These are phyloP conservation scores for Hortaea sp. DNA, from an alignment of 2,329 filamentous ascomycete genomes.

Conservation along the genomic window DNA sequence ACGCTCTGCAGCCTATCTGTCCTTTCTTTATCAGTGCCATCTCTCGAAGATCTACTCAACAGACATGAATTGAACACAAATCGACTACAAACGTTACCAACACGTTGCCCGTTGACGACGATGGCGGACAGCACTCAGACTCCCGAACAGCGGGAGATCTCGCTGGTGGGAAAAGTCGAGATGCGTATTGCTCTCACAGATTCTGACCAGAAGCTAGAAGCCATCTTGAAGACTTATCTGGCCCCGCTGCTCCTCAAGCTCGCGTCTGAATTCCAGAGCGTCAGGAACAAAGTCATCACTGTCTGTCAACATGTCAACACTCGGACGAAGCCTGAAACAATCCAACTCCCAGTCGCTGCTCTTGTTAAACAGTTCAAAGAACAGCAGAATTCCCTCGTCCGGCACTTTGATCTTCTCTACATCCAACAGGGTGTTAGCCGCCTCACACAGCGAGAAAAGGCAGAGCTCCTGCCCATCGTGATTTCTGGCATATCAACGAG, in stretches of 20 bases:
- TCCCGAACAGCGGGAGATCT: constrained; percentile 61
- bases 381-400: constrained; percentile 59
- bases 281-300: constrained; percentile 68
- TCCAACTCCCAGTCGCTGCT: constrained; percentile 74
- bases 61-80: neutral
- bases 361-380: constrained; percentile 86
- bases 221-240: constrained; percentile 68
- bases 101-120: neutral
- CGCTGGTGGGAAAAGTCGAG: constrained; percentile 75
- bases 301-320: constrained; percentile 65
- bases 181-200: constrained; percentile 74
- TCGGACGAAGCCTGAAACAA: constrained; percentile 48
- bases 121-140: constrained; percentile 8
- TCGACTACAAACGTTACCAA: neutral
- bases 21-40: too few species aligned
- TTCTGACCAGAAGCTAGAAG: constrained; percentile 72
- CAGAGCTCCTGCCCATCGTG: constrained; percentile 61
- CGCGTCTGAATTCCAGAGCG: constrained; percentile 65
- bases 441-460: constrained; percentile 51
- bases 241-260: constrained; percentile 77
- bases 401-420: constrained; percentile 80
- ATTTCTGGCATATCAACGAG: constrained; percentile 55
- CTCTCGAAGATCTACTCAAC: neutral
- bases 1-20: neutral
- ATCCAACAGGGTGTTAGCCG: constrained; percentile 72